Percentiles rank a stretch among this genome's conserved stretches.
Evolutionary conservation across 2,329 filamentous ascomycete genomes (phyloP).

Genomic region (Alternaria consortialis): DNA sequence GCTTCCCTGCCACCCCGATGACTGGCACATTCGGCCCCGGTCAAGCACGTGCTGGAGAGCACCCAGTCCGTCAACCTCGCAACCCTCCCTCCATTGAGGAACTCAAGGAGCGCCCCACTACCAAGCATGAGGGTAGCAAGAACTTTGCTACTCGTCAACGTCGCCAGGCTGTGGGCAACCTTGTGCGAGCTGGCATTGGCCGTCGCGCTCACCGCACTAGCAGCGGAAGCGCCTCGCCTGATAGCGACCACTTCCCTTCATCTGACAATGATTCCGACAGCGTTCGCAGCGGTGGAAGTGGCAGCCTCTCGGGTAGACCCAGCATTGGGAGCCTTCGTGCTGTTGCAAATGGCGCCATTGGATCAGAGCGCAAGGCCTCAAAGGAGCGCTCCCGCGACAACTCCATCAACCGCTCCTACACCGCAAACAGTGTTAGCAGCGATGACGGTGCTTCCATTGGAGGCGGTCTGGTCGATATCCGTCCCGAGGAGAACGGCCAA

Average conservation of each 20-base stretch:
- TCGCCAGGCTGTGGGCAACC: constrained; percentile 87
- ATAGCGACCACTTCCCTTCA: constrained; percentile 82
- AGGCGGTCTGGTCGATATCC: constrained; percentile 64
- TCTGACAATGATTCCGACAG: constrained; percentile 69
- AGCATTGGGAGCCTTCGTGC: constrained; percentile 79
- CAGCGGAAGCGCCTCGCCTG: constrained; percentile 83
- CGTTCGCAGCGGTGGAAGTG: constrained; percentile 71
- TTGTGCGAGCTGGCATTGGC: constrained; percentile 88
- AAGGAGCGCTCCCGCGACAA: constrained; percentile 51
- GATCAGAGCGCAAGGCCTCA: constrained; percentile 77
- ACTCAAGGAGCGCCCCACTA: constrained; percentile 85
- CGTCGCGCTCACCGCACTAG: constrained; percentile 77
- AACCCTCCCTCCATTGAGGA: constrained; percentile 93
- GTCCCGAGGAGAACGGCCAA: constrained; percentile 62
- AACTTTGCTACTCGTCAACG: constrained; percentile 95
- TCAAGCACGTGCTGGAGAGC: constrained; percentile 90
- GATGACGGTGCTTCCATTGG: constrained; percentile 65
- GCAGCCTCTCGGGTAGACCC: constrained; percentile 79
- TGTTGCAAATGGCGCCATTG: constrained; percentile 83
- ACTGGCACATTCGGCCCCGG: constrained; percentile 92
- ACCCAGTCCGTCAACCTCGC: constrained; percentile 90
- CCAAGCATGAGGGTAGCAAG: constrained; percentile 93
- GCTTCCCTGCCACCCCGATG: constrained; percentile 80
- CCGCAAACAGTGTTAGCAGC: constrained; percentile 71
- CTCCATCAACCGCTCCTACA: constrained; percentile 56